These are phyloP conservation scores for Hypoxylon perforatum DNA, from an alignment of 495 filamentous ascomycete species.

Conservation along the genomic window DNA sequence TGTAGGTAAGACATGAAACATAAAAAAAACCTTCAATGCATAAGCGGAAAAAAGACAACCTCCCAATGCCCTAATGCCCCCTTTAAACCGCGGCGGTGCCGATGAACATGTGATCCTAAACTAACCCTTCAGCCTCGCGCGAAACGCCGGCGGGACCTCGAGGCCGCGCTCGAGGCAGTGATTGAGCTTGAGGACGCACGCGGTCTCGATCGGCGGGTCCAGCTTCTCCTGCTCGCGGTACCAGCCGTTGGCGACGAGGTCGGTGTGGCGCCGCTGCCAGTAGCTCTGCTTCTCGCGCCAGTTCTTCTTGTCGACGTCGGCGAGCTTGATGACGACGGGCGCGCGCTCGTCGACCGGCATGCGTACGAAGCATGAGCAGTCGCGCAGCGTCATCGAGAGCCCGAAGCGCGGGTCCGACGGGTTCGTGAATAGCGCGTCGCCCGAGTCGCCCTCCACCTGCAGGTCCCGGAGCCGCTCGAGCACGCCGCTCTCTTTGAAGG, in stretches of 20 bases:
- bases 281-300: constrained; percentile 73
- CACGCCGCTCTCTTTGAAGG: constrained; percentile 43
- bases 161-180: constrained; percentile 23
- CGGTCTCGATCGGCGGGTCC: constrained; percentile 34
- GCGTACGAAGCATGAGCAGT: constrained; percentile 86
- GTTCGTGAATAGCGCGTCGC: constrained; percentile 53
- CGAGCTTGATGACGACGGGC: constrained; percentile 77
- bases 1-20: constrained; percentile 24
- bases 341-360: constrained; percentile 55
- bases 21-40: constrained; percentile 4
- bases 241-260: constrained; percentile 76
- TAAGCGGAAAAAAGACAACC: background rate
- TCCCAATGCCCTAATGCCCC: too few species aligned
- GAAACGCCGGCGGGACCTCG: constrained; percentile 31
- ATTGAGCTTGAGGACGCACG: constrained; percentile 35
- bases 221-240: constrained; percentile 68
- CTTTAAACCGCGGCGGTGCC: too few species aligned
- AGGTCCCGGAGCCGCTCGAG: constrained; percentile 59
- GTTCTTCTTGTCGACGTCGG: constrained; percentile 91
- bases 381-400: constrained; percentile 85
- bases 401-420: constrained; percentile 48
- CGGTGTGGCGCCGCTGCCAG: constrained; percentile 74
- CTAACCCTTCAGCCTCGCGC: constrained; percentile 25
- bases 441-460: constrained; percentile 62
- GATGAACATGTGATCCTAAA: background rate